phyloP scores from a whole-genome alignment of 345 rosid genomes.

The Corchorus capsularis region DNA sequence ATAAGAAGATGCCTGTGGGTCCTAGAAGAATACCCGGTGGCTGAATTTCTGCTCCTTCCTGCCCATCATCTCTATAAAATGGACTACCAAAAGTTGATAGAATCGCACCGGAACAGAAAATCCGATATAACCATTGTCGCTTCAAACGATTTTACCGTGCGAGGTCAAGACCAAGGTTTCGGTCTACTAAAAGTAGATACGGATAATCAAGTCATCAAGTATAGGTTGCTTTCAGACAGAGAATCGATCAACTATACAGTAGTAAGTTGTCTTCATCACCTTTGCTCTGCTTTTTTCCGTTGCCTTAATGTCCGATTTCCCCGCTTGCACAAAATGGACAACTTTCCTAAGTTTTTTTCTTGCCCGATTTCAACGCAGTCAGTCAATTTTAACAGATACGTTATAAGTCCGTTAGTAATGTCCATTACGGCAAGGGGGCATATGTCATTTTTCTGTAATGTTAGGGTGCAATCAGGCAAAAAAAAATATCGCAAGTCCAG shows the following conservation, averaged over 20 bases:
- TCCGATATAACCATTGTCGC: slow-evolving; percentile 67
- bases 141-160: slow-evolving; percentile 29
- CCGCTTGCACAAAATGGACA: too few relatives aligned
- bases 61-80: slow-evolving; percentile 84
- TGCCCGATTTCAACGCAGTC: too few relatives aligned
- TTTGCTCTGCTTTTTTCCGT: background rate
- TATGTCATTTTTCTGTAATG: too few relatives aligned
- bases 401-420: too few relatives aligned
- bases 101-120: slow-evolving; percentile 52
- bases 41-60: slow-evolving; percentile 73
- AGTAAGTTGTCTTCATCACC: slow-evolving; percentile 37
- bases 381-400: too few relatives aligned
- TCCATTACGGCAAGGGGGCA: too few relatives aligned
- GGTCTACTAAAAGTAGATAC: slow-evolving; percentile 56
- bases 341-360: too few relatives aligned
- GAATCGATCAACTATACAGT: slow-evolving; percentile 24
- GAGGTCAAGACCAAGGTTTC: slow-evolving; percentile 50
- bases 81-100: slow-evolving; percentile 72
- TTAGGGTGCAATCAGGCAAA: too few relatives aligned
- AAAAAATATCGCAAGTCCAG: too few relatives aligned
- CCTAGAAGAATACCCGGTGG: slow-evolving; percentile 71
- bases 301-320: too few relatives aligned
- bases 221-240: slow-evolving; percentile 34
- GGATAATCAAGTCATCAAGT: slow-evolving; percentile 43
- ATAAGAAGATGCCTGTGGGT: slow-evolving; percentile 86